A percentile compares a stretch with the other conserved stretches of the same genome.
Evolutionary conservation across 2,329 filamentous ascomycete species (phyloP).

Genomic region (Plenodomus lindquistii): DNA sequence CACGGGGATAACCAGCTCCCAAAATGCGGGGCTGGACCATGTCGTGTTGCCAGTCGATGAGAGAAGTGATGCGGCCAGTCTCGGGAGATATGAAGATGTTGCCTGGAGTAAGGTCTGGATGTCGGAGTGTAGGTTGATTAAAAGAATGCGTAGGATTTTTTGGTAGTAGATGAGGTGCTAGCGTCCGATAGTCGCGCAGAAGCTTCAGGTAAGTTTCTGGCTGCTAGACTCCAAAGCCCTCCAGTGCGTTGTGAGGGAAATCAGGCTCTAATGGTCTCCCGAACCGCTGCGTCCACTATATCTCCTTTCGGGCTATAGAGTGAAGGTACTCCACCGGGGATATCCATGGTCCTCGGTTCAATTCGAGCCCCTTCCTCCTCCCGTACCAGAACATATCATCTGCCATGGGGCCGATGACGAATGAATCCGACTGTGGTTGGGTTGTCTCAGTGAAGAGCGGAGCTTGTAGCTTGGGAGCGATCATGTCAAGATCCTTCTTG

Average conservation of each 20-base stretch:
- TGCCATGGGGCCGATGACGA: constrained; percentile 27
- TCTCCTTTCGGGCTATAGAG: constrained; percentile 27
- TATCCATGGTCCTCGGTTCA: constrained; percentile 31
- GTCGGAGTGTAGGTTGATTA: constrained; percentile 31
- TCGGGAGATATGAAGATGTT: constrained; percentile 39
- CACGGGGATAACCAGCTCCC: constrained; percentile 43
- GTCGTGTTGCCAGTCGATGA: constrained; percentile 51
- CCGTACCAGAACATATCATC: constrained; percentile 22
- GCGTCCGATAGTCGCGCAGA: constrained; percentile 1
- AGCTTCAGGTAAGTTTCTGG: constrained; percentile 18
- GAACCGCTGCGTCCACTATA: constrained; percentile 22
- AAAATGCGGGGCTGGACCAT: constrained; percentile 44
- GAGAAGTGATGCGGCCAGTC: constrained; percentile 35
- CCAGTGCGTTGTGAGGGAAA: constrained; percentile 20
- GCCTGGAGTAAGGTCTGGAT: constrained; percentile 40
- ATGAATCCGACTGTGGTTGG: constrained; percentile 4
- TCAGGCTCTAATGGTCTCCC: constrained; percentile 23
- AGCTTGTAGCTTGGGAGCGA: background rate
- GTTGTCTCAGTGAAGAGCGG: constrained; percentile 10
- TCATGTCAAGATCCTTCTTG: constrained; percentile 8
- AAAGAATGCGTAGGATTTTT: constrained; percentile 2
- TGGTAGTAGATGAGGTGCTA: constrained; percentile 26
- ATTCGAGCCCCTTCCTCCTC: constrained; percentile 14
- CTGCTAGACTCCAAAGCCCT: constrained; percentile 18
- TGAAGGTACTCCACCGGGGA: constrained; percentile 18